A percentile compares a stretch with the other conserved stretches of the same genome.
These are phyloP conservation scores for Dovyalis caffra DNA, from an alignment of 345 rosid species.

Conservation along the genomic window DNA sequence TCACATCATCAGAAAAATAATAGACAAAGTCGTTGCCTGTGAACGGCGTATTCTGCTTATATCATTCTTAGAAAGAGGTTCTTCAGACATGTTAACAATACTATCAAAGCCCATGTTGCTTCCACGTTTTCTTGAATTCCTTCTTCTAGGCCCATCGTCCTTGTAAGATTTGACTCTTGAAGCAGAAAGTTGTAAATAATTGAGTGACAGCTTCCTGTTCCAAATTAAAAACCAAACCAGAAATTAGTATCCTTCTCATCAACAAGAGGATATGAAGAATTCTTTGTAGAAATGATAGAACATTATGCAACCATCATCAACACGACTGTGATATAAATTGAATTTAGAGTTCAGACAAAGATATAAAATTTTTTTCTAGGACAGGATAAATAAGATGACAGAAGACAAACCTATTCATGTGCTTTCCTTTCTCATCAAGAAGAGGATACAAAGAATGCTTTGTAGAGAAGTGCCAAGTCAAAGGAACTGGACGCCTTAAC, in stretches of 20 bases:
- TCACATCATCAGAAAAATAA: background rate
- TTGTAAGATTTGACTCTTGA: constrained; percentile 47
- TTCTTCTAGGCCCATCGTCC: constrained; percentile 61
- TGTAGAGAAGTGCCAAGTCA: constrained; percentile 96
- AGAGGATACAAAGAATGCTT: constrained; percentile 67
- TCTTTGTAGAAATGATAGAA: constrained; percentile 53
- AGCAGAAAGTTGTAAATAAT: constrained; percentile 69
- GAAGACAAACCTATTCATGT: constrained; percentile 63
- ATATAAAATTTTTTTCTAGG: background rate
- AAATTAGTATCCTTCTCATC: constrained; percentile 42
- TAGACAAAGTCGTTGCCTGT: constrained; percentile 41
- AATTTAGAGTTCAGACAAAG: background rate
- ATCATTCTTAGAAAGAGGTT: constrained; percentile 80
- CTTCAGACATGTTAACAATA: constrained; percentile 39
- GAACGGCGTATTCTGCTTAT: constrained; percentile 74
- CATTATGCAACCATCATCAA: background rate
- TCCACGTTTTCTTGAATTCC: constrained; percentile 57
- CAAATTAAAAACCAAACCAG: constrained; percentile 23
- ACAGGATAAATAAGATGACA: background rate
- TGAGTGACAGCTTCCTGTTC: constrained; percentile 81
- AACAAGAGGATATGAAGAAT: constrained; percentile 69
- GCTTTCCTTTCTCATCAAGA: constrained; percentile 82
- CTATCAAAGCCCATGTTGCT: constrained; percentile 36
- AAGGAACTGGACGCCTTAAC: constrained; percentile 86
- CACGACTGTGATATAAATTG: background rate